Conservation (phyloP, 768 basidiomycete genomes). For the Leucosporidium scottii region DNA sequence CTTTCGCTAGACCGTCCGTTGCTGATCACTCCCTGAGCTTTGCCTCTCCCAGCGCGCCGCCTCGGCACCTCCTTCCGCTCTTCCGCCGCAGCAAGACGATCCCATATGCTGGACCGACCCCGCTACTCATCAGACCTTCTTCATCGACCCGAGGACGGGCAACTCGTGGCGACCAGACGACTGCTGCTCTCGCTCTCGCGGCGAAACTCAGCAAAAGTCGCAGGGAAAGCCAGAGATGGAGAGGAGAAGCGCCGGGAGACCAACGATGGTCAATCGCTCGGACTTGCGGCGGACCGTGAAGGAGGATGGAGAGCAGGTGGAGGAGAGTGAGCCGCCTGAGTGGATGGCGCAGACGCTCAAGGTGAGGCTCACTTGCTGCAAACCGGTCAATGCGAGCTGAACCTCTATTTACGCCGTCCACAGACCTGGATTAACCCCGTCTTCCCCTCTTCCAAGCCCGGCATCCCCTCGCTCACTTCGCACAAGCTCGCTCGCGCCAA, state of each 20-base stretch:
- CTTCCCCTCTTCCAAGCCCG: conserved; percentile 49
- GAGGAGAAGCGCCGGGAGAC: neutral
- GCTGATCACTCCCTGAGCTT: neutral
- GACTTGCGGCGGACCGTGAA: conserved; percentile 2
- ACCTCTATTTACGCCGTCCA: neutral
- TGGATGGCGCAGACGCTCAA: conserved; percentile 62
- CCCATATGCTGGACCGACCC: conserved; percentile 55
- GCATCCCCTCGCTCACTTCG: conserved; percentile 8
- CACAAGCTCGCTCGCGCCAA: conserved; percentile 36
- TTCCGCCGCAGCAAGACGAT: neutral
- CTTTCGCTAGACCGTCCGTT: neutral
- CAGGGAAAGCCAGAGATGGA: neutral
- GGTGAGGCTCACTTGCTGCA: conserved; percentile 46
- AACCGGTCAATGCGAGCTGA: too few relatives aligned
- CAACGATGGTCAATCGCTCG: conserved; percentile 7
- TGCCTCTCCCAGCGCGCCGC: neutral
- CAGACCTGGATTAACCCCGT: conserved; percentile 42
- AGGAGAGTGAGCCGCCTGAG: conserved; percentile 46
- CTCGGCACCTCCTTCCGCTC: neutral
- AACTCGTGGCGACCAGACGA: conserved; percentile 50
- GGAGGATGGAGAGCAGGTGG: neutral
- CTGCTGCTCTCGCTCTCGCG: neutral
- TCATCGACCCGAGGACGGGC: conserved; percentile 63
- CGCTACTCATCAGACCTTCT: conserved; percentile 53
- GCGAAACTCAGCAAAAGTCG: neutral